phyloP scores from a whole-genome alignment of 352 stramenopile species.

The Phytophthora parvispora region DNA sequence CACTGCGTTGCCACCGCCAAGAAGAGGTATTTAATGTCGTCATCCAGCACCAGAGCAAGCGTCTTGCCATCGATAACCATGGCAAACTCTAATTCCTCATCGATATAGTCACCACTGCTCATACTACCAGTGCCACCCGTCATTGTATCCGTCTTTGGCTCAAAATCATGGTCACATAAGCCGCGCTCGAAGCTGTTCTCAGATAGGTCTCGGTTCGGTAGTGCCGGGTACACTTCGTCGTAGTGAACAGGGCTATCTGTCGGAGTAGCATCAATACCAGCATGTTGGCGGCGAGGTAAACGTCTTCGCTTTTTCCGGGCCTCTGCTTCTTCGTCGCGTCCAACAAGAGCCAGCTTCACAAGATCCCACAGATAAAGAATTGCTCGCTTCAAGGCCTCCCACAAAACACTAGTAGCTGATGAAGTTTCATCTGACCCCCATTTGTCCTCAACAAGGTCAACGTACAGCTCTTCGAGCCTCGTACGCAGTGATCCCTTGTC shows the following conservation, averaged over 20 bases:
- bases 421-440: conserved; percentile 89
- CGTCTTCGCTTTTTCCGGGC: conserved; percentile 76
- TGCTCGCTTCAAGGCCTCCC: conserved; percentile 79
- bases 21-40: conserved; percentile 93
- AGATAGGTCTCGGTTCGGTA: conserved; percentile 61
- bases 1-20: conserved; percentile 89
- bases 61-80: conserved; percentile 94
- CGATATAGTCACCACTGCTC: conserved; percentile 63
- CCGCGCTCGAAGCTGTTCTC: conserved; percentile 67
- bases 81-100: conserved; percentile 88
- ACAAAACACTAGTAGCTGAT: conserved; percentile 79
- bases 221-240: conserved; percentile 77
- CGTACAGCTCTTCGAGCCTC: conserved; percentile 87
- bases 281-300: conserved; percentile 60
- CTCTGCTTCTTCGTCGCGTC: conserved; percentile 77
- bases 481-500: conserved; percentile 83
- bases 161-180: conserved; percentile 73
- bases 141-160: conserved; percentile 63
- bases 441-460: conserved; percentile 90
- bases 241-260: conserved; percentile 56
- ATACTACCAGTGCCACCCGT: conserved; percentile 36
- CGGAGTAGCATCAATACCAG: conserved; percentile 38
- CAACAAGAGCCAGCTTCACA: conserved; percentile 74
- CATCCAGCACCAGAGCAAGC: conserved; percentile 81
- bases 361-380: conserved; percentile 76